These are phyloP conservation scores for Aspergillus coremiiformis DNA, from an alignment of 495 filamentous ascomycete genomes.

Conservation along the genomic window DNA sequence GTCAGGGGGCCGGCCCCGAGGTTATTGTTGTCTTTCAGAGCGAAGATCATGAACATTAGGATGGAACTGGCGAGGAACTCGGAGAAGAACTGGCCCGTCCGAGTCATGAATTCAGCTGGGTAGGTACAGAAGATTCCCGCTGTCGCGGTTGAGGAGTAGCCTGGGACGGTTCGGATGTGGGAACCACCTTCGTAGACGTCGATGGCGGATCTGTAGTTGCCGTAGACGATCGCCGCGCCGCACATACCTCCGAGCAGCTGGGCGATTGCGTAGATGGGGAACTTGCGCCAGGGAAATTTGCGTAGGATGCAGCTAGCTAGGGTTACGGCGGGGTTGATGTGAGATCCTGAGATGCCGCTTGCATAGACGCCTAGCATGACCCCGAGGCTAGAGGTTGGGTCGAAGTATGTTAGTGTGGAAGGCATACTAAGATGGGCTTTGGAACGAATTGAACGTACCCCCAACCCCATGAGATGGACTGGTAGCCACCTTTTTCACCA, in stretches of 20 bases:
- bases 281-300: conserved; percentile 53
- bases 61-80: conserved; percentile 56
- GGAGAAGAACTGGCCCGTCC: conserved; percentile 52
- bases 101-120: conserved; percentile 53
- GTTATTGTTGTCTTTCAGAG: conserved; percentile 54
- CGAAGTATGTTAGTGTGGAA: conserved; percentile 3
- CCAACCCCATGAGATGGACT: conserved; percentile 58
- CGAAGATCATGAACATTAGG: conserved; percentile 62
- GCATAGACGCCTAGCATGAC: conserved; percentile 64
- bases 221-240: conserved; percentile 49
- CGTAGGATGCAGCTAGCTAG: conserved; percentile 57
- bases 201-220: conserved; percentile 49
- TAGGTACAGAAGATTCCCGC: conserved; percentile 63
- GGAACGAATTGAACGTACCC: conserved; percentile 34
- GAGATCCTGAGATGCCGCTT: conserved; percentile 50
- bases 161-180: conserved; percentile 49
- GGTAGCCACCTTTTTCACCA: conserved; percentile 47
- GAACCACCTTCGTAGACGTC: conserved; percentile 48
- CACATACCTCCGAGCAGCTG: conserved; percentile 50
- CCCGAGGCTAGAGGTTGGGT: conserved; percentile 28
- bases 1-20: conserved; percentile 40
- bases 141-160: conserved; percentile 47
- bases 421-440: not conserved
- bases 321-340: conserved; percentile 61
- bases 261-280: conserved; percentile 46